phyloP scores from a whole-genome alignment of 2,329 filamentous ascomycete genomes.

The Xylariaceae sp. region DNA sequence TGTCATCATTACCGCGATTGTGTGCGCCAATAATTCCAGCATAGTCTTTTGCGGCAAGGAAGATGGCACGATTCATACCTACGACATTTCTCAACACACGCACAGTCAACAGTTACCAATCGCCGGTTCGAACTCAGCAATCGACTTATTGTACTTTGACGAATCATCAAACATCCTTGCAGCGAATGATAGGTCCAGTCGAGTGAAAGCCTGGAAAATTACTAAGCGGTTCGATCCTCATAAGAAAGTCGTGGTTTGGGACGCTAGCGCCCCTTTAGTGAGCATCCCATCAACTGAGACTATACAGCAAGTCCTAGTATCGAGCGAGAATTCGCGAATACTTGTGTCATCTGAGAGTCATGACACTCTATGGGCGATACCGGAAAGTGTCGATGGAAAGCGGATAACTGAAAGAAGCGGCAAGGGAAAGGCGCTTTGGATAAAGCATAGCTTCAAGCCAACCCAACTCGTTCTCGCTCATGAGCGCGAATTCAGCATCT shows the following conservation, averaged over 20 bases:
- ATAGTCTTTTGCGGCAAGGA: slow-evolving; percentile 19
- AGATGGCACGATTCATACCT: slow-evolving; percentile 20
- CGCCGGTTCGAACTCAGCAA: not conserved
- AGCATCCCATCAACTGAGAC: not conserved
- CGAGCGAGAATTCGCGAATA: slow-evolving; percentile 11
- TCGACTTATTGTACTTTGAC: slow-evolving; percentile 19
- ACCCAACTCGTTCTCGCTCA: not conserved
- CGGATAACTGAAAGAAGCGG: not conserved
- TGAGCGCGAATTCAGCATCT: not conserved
- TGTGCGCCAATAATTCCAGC: not conserved
- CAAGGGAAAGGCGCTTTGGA: not conserved
- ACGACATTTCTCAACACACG: slow-evolving; percentile 14
- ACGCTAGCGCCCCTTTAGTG: slow-evolving; percentile 2
- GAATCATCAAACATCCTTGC: slow-evolving; percentile 10
- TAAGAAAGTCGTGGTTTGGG: not conserved
- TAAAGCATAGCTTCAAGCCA: not conserved
- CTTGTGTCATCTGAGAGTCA: slow-evolving; percentile 12
- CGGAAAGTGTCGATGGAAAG: not conserved
- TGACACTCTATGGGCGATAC: slow-evolving; percentile 16
- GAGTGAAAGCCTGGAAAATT: slow-evolving; percentile 14
- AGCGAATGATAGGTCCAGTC: slow-evolving; percentile 11
- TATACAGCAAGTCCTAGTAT: slow-evolving; percentile 12
- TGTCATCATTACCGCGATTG: slow-evolving; percentile 15
- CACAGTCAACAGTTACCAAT: slow-evolving; percentile 16
- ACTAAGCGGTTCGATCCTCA: not conserved